Conservation (phyloP, 2,329 filamentous ascomycete genomes). For the Aspergillus pseudonomiae region DNA sequence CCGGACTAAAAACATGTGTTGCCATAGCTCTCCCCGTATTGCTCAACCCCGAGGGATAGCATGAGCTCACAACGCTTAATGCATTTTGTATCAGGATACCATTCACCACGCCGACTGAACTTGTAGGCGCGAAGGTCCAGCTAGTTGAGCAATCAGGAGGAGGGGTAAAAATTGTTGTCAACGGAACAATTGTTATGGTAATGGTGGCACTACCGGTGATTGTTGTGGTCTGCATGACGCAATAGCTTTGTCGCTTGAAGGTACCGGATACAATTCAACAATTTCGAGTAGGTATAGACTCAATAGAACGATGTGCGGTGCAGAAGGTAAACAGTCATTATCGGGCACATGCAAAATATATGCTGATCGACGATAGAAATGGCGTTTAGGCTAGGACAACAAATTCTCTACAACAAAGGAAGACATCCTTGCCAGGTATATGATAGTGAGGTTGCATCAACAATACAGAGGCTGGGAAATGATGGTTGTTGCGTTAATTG, state of each 20-base stretch:
- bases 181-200: not conserved
- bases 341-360: too few relatives aligned
- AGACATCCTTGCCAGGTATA: not conserved
- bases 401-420: not conserved
- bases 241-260: not conserved
- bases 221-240: not conserved
- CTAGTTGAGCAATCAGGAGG: conserved; percentile 22
- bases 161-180: conserved; percentile 25
- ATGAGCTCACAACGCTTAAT: conserved; percentile 1
- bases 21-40: conserved; percentile 18
- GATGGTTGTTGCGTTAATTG: not conserved
- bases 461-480: not conserved
- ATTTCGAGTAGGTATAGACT: not conserved
- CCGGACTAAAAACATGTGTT: conserved; percentile 26
- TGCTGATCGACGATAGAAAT: too few relatives aligned
- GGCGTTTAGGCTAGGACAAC: too few relatives aligned
- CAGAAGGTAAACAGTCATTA: not conserved
- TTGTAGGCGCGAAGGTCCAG: conserved; percentile 26
- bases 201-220: not conserved
- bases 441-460: not conserved
- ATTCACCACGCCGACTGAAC: conserved; percentile 16
- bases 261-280: not conserved
- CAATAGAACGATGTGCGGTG: not conserved
- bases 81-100: conserved; percentile 29
- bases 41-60: conserved; percentile 16